phyloP scores from a whole-genome alignment of 305 asterid species.

The Caryopteris hybrid region DNA sequence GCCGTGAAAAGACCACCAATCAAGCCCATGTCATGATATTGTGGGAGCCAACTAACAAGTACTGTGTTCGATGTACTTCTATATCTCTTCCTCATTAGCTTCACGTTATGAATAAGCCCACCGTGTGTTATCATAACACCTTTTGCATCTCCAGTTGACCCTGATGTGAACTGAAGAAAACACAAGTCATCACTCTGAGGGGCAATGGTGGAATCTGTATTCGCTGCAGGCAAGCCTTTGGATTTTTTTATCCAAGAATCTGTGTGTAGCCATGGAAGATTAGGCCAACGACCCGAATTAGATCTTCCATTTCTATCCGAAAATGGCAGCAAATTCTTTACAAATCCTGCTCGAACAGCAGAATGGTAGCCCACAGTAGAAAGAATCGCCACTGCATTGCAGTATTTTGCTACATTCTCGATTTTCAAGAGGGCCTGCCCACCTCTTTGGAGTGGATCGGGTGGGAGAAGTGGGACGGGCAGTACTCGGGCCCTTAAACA shows the following conservation, averaged over 20 bases:
- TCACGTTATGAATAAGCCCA: constrained; percentile 70
- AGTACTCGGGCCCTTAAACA: constrained; percentile 67
- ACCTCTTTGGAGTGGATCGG: constrained; percentile 89
- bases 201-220: constrained; percentile 12
- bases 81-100: constrained; percentile 64
- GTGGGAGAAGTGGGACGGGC: constrained; percentile 90
- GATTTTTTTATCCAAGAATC: constrained; percentile 66
- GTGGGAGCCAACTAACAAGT: constrained; percentile 83
- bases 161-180: constrained; percentile 79
- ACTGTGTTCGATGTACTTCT: constrained; percentile 76
- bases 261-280: constrained; percentile 79
- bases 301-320: constrained; percentile 24
- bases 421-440: constrained; percentile 80
- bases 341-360: constrained; percentile 72
- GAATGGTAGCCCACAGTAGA: constrained; percentile 64
- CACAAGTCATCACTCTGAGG: constrained; percentile 48
- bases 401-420: constrained; percentile 63
- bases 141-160: constrained; percentile 87
- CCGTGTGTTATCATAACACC: constrained; percentile 85
- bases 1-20: constrained; percentile 85
- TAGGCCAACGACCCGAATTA: constrained; percentile 60
- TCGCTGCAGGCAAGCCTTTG: constrained; percentile 10
- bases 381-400: constrained; percentile 68
- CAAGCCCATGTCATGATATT: constrained; percentile 86
- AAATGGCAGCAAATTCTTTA: constrained; percentile 45